Base-by-base conservation (phyloP, 2,329 filamentous ascomycete genomes). In the Ophiostoma australiae region DNA sequence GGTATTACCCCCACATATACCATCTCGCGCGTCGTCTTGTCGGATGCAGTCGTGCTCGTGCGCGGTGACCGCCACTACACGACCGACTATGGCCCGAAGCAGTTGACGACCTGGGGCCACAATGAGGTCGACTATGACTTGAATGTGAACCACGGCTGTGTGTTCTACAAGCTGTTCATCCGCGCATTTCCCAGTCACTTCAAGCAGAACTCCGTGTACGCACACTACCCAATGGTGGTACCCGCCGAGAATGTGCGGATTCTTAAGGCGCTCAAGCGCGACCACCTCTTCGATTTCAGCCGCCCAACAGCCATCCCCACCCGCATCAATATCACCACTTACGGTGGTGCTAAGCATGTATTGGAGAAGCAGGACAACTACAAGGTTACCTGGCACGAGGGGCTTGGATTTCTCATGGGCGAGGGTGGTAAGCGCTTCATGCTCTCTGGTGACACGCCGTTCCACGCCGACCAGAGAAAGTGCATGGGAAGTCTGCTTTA, bases 21-120 rank as follows among this genome's bases (percentile, higher is more conserved):
- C 44, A 89, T 93, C 72, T 92, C 90, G 0, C 87, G 91, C 27
- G 91, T 91, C 2, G 87, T 94, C 2, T 80, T 94, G 5, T 92
- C 90, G 0, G 91, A 94, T 75, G 91, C 91, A 0, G 90, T 94
- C 0, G 86, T 89, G n/a, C 84, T 94, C 5, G 91, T 93, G 7
- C 86, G 91, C 33, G 90, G 91, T 44, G 92, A 95, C 76, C 83
- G 92, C 27, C 90, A 92, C 81, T 93, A 93, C 81, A 94, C 91
- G 0, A 83, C 80, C n/a, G 91, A 94, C 78, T 94, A 91, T 78
- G 87, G 89, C 74, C 87, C 92, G 0, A 86, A 87, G 10, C 87
- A 89, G 75, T 80, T 96, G 67, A 96, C 92, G 1, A 93, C 92
- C 80, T 97, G 92, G 92, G 92, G 92, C 27, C 94, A 87, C 81